Conservation (phyloP, 169 alveolate species). For the Toxoplasma gondii region DNA sequence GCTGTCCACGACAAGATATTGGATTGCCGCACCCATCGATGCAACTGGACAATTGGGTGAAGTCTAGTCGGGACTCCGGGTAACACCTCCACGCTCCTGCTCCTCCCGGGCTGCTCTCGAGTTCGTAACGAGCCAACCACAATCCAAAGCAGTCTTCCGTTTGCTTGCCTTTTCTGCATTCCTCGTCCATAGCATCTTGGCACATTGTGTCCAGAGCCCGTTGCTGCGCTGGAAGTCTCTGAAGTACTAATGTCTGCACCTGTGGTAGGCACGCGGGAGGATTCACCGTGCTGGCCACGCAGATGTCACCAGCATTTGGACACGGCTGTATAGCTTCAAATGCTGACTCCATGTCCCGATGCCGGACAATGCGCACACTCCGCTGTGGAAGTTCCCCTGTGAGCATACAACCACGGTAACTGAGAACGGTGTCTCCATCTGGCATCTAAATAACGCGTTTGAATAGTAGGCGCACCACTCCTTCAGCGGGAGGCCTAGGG, state of each 20-base stretch:
- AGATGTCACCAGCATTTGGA: not conserved
- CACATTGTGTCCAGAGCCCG: not conserved
- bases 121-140: constrained; percentile 34
- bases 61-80: constrained; percentile 8
- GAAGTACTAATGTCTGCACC: not conserved
- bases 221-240: constrained; percentile 1
- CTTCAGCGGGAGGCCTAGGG: too few relatives aligned
- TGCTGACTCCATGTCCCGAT: constrained; percentile 7
- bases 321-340: constrained; percentile 29
- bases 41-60: not conserved
- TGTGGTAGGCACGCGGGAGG: not conserved
- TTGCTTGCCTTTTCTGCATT: not conserved
- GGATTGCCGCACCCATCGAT: constrained; percentile 37
- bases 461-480: not conserved
- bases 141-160: constrained; percentile 7
- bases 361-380: not conserved
- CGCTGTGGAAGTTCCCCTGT: not conserved
- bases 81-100: not conserved
- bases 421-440: not conserved
- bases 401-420: not conserved
- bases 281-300: not conserved
- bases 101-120: not conserved
- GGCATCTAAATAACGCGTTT: not conserved
- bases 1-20: not conserved
- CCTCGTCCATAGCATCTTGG: constrained; percentile 34